These are phyloP conservation scores for Nephromyces sp. DNA, from an alignment of 169 alveolate genomes.

Conservation along the genomic window DNA sequence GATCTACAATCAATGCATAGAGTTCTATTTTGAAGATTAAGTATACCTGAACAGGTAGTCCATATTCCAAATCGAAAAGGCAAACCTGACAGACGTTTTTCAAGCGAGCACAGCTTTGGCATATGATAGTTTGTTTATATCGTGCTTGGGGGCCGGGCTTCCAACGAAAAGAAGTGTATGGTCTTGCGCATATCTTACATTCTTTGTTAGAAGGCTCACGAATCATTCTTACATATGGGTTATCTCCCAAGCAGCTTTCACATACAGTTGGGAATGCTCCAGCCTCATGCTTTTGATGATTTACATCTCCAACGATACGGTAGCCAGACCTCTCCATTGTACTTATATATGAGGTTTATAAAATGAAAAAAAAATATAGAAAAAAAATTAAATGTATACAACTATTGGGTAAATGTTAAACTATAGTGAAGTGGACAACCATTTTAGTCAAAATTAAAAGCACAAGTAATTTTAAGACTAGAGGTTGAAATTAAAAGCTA, in stretches of 20 bases:
- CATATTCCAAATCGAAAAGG: constrained; percentile 90
- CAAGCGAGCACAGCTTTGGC: constrained; percentile 93
- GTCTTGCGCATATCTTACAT: constrained; percentile 92
- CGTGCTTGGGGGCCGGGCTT: constrained; percentile 89
- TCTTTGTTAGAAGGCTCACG: constrained; percentile 85
- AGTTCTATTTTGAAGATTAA: background rate
- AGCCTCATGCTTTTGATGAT: constrained; percentile 64
- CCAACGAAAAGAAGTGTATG: constrained; percentile 95
- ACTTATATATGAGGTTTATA: too few species aligned
- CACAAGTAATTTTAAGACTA: too few species aligned
- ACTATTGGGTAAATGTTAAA: too few species aligned
- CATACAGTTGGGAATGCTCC: constrained; percentile 93
- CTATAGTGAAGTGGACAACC: too few species aligned
- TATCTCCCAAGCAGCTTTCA: constrained; percentile 93
- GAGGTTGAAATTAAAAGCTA: too few species aligned
- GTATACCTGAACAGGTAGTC: constrained; percentile 90
- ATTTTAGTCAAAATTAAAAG: too few species aligned
- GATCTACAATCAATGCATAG: background rate
- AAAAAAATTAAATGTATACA: too few species aligned
- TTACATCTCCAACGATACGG: constrained; percentile 59
- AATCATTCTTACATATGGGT: constrained; percentile 90
- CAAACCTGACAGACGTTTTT: constrained; percentile 97
- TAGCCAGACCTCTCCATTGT: constrained; percentile 69
- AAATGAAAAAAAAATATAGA: too few species aligned
- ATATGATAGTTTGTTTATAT: constrained; percentile 88